phyloP scores from a whole-genome alignment of 164 flowering plant genomes.

The Tetrastigma voinierianum region DNA sequence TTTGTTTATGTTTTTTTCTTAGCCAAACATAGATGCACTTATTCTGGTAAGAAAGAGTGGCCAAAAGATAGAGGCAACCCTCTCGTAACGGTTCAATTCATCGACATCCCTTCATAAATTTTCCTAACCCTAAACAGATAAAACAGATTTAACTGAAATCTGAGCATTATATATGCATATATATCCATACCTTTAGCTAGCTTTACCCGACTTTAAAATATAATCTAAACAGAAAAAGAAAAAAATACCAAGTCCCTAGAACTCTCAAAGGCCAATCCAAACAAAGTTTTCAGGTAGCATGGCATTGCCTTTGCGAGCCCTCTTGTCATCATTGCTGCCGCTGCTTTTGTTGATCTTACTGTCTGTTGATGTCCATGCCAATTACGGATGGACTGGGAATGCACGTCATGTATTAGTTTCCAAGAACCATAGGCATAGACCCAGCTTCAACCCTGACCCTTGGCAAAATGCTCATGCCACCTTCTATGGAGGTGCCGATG shows the following conservation, averaged over 20 bases:
- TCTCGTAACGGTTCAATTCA: background rate
- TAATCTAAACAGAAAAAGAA: background rate
- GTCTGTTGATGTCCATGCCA: slow-evolving; percentile 8
- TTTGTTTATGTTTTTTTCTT: too few species aligned
- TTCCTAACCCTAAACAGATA: slow-evolving; percentile 1
- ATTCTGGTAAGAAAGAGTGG: background rate
- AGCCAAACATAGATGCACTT: background rate
- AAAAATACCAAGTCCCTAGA: background rate
- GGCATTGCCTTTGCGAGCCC: slow-evolving; percentile 16
- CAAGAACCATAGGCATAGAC: slow-evolving; percentile 27
- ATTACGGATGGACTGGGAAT: background rate
- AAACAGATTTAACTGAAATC: slow-evolving; percentile 3
- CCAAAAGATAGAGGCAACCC: background rate
- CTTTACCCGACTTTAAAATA: background rate
- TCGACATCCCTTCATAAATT: slow-evolving; percentile 1
- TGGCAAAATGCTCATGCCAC: slow-evolving; percentile 69
- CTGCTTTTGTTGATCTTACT: slow-evolving; percentile 10
- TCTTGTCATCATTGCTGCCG: slow-evolving; percentile 9
- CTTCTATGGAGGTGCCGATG: slow-evolving; percentile 58
- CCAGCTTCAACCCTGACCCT: slow-evolving; percentile 47
- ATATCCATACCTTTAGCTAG: too few species aligned
- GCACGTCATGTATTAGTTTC: background rate
- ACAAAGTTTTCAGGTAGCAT: background rate
- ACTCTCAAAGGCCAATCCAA: slow-evolving; percentile 4
- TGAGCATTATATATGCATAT: slow-evolving; percentile 3